Evolutionary conservation across 352 stramenopile species (phyloP), one percentile per base, ranked within the genome.

Genomic region (Pythium phragmiticola): DNA sequence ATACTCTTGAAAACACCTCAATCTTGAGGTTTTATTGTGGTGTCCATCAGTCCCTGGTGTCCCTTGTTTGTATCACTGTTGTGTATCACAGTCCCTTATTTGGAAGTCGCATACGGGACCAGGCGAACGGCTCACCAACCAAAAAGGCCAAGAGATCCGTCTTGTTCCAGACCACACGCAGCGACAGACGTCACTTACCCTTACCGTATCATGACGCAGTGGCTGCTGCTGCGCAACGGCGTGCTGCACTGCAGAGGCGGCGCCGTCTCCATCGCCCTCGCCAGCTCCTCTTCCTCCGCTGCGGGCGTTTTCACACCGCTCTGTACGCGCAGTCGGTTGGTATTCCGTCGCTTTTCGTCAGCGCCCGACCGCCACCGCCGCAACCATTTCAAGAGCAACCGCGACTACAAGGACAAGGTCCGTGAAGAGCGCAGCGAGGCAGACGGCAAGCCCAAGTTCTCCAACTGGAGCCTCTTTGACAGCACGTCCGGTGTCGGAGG

Each of bases 381-480:
- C 54, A 75, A 78, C 57, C 78, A 89, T 39, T 74, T 87, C 21
- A 76, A 78, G 60, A 74, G 72, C 68, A 76, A 68, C 70, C 78
- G 74, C 64, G 70, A 78, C 50, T 53, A 78, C 34, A 76, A 74
- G 63, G 63, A 73, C 41, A 68, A 72, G 34, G 3, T 33, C 13
- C 53, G 42, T 37, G 51, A 63, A 34, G 45, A 68, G 21, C n/a
- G 34, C 54, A 43, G 17, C 43, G 49, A 66, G 34, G 34, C 34
- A 1, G 11, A 13, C n/a, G 26, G 52, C 14, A 45, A 53, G 23
- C 70, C 49, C 41, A 63, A 42, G 45, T 13, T 43, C n/a, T 60
- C 62, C 54, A 76, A 72, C 37, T 76, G 65, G 72, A 69, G 69
- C 50, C 69, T 74, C 36, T 76, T 74, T 48, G 66, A 68, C 49